Percentiles rank a stretch among this genome's conserved stretches.
phyloP scores from a whole-genome alignment of 192 early-diverging fungal genomes.

The Dimargaris xerosporica region DNA sequence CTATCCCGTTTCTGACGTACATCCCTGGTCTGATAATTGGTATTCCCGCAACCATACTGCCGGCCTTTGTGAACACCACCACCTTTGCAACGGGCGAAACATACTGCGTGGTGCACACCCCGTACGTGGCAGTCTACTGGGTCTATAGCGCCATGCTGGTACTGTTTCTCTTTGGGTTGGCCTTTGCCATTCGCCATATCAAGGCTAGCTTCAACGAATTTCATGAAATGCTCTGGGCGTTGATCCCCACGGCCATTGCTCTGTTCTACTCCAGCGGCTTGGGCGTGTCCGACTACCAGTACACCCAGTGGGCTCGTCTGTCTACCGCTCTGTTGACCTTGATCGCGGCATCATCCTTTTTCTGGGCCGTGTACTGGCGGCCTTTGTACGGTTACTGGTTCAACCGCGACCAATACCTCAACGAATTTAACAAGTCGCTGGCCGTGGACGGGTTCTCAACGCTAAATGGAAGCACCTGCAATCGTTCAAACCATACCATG shows the following conservation, averaged over 20 bases:
- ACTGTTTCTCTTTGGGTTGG: background rate
- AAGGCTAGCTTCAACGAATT: conserved; percentile 2
- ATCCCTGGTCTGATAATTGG: background rate
- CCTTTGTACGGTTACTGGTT: background rate
- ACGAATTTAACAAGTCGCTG: background rate
- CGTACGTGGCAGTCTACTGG: background rate
- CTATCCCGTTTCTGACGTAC: background rate
- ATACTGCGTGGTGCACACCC: background rate
- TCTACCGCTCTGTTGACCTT: background rate
- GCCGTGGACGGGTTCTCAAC: background rate
- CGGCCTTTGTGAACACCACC: background rate
- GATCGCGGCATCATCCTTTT: background rate
- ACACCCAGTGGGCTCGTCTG: background rate
- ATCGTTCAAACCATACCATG: background rate
- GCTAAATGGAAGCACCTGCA: background rate
- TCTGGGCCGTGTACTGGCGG: background rate
- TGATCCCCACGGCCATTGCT: background rate
- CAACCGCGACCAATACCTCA: background rate
- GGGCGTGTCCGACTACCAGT: background rate
- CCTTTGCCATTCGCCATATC: background rate
- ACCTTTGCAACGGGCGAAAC: background rate
- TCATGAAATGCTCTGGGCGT: background rate
- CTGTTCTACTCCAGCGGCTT: background rate
- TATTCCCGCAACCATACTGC: background rate
- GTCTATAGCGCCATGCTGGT: background rate